These are phyloP conservation scores for Leccinum barrowsii DNA, from an alignment of 768 basidiomycete genomes.

Conservation along the genomic window DNA sequence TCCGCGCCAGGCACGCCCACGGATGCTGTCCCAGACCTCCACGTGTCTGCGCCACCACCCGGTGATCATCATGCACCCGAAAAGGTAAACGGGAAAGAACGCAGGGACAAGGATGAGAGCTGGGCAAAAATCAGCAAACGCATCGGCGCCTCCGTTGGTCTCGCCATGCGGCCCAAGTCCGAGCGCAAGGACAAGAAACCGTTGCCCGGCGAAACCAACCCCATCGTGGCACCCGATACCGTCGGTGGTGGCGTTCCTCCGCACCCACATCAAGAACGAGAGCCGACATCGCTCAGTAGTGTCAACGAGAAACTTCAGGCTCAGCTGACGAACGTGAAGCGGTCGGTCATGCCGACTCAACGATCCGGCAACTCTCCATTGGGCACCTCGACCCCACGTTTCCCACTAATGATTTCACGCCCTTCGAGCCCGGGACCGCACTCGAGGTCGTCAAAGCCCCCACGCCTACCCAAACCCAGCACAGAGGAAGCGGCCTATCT, in stretches of 20 bases:
- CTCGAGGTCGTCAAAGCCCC: slow-evolving; percentile 37
- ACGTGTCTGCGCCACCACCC: slow-evolving; percentile 12
- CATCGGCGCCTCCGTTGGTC: slow-evolving; percentile 56
- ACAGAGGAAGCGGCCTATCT: slow-evolving; percentile 63
- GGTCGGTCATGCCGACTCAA: slow-evolving; percentile 21
- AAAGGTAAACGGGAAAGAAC: slow-evolving; percentile 36
- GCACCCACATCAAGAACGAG: slow-evolving; percentile 10
- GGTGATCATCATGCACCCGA: slow-evolving; percentile 34
- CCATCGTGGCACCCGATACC: slow-evolving; percentile 8
- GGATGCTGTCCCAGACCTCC: slow-evolving; percentile 3
- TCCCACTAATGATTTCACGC: slow-evolving; percentile 23
- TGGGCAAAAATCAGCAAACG: slow-evolving; percentile 68
- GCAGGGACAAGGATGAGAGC: slow-evolving; percentile 38
- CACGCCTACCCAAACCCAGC: slow-evolving; percentile 52
- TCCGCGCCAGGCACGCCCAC: slow-evolving; percentile 16
- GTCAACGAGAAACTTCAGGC: slow-evolving; percentile 25
- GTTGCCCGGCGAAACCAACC: slow-evolving; percentile 1
- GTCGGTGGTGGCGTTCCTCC: slow-evolving; percentile 4
- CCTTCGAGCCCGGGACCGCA: slow-evolving; percentile 30
- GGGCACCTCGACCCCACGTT: slow-evolving; percentile 16
- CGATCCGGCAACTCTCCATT: slow-evolving; percentile 19
- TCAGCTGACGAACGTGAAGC: slow-evolving; percentile 26
- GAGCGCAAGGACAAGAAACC: slow-evolving; percentile 37
- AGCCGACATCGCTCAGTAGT: slow-evolving; percentile 20
- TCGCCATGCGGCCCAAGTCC: slow-evolving; percentile 33